Evolutionary conservation across 2,329 filamentous ascomycete species (phyloP).

Genomic region (Botrytis aclada): DNA sequence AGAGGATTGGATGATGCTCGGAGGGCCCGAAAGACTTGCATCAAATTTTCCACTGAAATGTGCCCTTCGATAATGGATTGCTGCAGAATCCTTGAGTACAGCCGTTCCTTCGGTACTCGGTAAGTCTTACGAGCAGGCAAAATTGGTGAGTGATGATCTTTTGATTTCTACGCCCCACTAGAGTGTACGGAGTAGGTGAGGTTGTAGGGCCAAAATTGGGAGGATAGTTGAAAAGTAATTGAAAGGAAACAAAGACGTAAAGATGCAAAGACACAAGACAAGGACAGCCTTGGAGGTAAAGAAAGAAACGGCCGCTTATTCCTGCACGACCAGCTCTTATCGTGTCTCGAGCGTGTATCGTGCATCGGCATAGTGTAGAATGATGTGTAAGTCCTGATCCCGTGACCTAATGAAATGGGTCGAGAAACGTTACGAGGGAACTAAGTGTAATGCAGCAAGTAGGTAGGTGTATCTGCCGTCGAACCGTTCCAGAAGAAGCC

Average conservation of each 20-base stretch:
- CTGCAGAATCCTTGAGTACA: constrained; percentile 17
- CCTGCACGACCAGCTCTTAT: constrained; percentile 7
- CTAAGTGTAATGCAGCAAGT: background rate
- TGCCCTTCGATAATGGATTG: background rate
- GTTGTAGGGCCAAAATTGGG: background rate
- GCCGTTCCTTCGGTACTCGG: constrained; percentile 13
- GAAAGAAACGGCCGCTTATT: constrained; percentile 1
- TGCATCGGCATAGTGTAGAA: background rate
- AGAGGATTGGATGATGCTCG: background rate
- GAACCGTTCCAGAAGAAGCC: constrained; percentile 1
- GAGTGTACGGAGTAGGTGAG: constrained; percentile 3
- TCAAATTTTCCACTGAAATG: constrained; percentile 13
- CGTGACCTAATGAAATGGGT: background rate
- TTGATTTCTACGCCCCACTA: constrained; percentile 18
- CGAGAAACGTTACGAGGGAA: background rate
- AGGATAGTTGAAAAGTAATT: background rate
- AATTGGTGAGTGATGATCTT: constrained; percentile 11
- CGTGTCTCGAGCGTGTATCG: background rate
- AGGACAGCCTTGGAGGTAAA: background rate
- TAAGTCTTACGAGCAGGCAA: constrained; percentile 1
- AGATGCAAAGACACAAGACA: background rate
- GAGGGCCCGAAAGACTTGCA: constrained; percentile 16
- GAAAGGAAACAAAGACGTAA: background rate
- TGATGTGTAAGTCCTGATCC: background rate
- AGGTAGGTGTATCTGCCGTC: background rate